These are phyloP conservation scores for Triticum dicoccoides DNA, from an alignment of 176 grass and related monocot species.

Conservation along the genomic window DNA sequence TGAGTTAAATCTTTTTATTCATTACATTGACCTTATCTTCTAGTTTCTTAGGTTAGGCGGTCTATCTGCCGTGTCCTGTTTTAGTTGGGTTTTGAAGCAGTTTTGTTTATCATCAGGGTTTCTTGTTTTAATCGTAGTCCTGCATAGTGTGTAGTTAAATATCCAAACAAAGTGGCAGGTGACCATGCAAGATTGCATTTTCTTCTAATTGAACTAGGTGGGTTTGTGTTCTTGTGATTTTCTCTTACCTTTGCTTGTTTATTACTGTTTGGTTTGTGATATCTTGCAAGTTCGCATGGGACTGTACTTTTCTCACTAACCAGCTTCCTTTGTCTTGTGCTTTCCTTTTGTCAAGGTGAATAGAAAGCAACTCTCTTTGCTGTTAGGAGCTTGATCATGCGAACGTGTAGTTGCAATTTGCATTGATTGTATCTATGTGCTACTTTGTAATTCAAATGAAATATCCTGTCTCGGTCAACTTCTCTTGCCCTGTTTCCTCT, in stretches of 20 bases:
- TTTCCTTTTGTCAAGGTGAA: background rate
- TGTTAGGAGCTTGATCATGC: background rate
- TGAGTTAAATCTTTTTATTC: background rate
- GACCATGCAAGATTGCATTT: background rate
- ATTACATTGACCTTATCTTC: background rate
- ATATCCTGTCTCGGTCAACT: background rate
- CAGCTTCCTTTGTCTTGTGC: background rate
- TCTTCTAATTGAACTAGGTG: background rate
- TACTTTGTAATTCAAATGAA: background rate
- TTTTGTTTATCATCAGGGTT: background rate
- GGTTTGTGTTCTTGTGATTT: too few species aligned
- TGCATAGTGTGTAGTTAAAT: background rate
- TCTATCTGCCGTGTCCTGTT: background rate
- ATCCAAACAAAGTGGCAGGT: background rate
- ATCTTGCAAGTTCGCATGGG: background rate
- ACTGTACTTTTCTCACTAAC: background rate
- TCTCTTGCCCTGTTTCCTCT: background rate
- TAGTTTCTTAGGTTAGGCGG: background rate
- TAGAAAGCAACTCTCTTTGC: background rate
- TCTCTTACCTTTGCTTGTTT: background rate
- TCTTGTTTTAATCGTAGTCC: background rate
- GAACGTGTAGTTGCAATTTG: background rate
- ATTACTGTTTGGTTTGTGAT: background rate
- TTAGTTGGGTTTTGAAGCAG: background rate
- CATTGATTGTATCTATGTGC: background rate